Evolutionary conservation across 306 rosid species (phyloP), one percentile per base, ranked within the genome.

Genomic region (Lagenaria siceraria): DNA sequence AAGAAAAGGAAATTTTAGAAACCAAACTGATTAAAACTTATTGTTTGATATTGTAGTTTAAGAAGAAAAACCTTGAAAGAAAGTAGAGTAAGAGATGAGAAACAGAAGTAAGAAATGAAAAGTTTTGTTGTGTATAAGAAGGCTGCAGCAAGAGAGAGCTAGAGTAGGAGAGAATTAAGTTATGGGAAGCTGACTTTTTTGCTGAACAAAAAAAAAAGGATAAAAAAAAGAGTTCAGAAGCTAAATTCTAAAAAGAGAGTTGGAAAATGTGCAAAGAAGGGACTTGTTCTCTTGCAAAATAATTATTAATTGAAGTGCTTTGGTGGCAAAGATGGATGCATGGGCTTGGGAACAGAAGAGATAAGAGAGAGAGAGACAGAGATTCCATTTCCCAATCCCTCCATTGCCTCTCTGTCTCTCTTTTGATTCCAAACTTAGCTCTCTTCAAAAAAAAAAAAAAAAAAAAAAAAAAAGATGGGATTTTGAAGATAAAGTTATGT

Each of bases 331-430:
- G 82, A 85, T 85, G 61, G 75, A 73, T 76, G 93, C 82, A 85
- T 87, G 97, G 98, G 92, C 81, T 84, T 87, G 92, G 90, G 82
- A 89, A 84, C 88, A 82, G 83, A 80, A 78, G 84, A 85, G 96
- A 92, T 85, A 83, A 88, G 85, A 83, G 78, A 63, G 78, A 63
- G 79, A 78, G 86, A 61, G 79, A 78, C 81, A 71, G 73, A 87
- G 75, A 79, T 80, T 82, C 79, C 87, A 80, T 80, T 88, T 91
- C 86, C 88, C 92, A 82, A 87, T 78, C 80, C 77, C 46, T 49
- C 27, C 22, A 73, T 73, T 17, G 43, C 42, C 7, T 72, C 42
- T 18, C 61, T 49, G 59, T 49, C 76, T 43, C 33, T 68, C 54
- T 25, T 71, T 71, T 71, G 42, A 48, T 18, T 71, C 76, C 76